Evolutionary conservation across 768 basidiomycete genomes (phyloP), one percentile per base, ranked within the genome.

Genomic region (Kwoniella europaea): DNA sequence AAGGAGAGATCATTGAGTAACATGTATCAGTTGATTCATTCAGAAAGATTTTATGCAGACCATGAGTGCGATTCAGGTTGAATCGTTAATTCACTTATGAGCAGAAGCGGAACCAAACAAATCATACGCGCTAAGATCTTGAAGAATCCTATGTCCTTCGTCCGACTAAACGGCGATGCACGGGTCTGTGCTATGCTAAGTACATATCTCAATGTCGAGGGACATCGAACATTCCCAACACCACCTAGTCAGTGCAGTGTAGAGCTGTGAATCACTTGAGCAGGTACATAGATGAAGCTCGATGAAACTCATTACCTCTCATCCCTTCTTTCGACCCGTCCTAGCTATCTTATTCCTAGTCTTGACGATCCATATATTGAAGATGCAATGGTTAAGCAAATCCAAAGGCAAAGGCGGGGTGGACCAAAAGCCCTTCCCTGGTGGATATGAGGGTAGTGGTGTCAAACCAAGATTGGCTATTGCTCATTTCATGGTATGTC

Each of bases 401-500:
- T 54, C 42, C 27, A 68, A n/a, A 35, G 15, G 44, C 7, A 6
- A 59, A 50, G 62, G 62, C 10, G 46, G 22, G 4, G 57, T 68
- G 13, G 67, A 9, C 29, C 10, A 63, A 18, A 0, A 53, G 16
- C 46, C 46, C 4, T 20, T 13, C 7, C 18, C 9, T 7, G 46
- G 50, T 7, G 58, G 22, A 1, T 59, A 24, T 1, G 65, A 41
- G 10, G 42, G 4, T 6, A 42, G 20, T 50, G 27, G 0, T 27
- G 27, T 27, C 27, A 44, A 56, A 69, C 66, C 67, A 1, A 72
- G 67, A 52, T 46, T 82, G 29, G 81, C 80, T 18, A 73, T 81
- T 4, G 83, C 82, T 6, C 83, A 84, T 63, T 84, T 84, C 67
- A 84, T 84, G 82, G 82, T 83, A 53, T 63, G 78, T 74, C 44